These are phyloP conservation scores for Eucalyptus polybractea DNA, from an alignment of 345 rosid species.

Conservation along the genomic window DNA sequence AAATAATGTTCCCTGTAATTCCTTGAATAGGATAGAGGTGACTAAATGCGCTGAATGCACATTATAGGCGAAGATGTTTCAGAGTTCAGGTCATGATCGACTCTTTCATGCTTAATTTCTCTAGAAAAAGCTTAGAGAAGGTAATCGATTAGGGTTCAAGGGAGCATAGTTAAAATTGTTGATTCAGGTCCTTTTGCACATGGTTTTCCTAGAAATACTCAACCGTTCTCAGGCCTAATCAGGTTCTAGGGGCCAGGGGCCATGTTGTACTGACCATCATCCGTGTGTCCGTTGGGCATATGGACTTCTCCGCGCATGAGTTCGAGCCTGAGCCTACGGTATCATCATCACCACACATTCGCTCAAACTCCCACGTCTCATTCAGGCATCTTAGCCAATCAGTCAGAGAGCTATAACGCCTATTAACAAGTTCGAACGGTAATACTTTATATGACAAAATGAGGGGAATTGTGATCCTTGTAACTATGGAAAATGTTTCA, in stretches of 20 bases:
- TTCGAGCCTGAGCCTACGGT: not conserved
- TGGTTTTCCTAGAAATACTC: not conserved
- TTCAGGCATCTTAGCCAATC: not conserved
- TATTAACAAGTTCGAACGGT: not conserved
- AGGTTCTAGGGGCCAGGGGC: not conserved
- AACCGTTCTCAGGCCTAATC: not conserved
- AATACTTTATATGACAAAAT: not conserved
- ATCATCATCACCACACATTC: not conserved
- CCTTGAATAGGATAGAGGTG: not conserved
- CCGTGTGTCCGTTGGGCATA: not conserved
- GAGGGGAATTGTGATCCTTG: not conserved
- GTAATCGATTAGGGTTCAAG: not conserved
- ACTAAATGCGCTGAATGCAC: not conserved
- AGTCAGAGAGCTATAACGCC: not conserved
- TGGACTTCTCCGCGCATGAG: not conserved
- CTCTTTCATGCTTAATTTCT: not conserved
- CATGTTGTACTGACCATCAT: not conserved
- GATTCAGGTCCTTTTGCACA: not conserved
- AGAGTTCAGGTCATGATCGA: not conserved
- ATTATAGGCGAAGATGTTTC: not conserved
- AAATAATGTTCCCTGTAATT: not conserved
- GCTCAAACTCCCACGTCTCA: not conserved
- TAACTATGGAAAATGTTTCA: not conserved
- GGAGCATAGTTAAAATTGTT: not conserved
- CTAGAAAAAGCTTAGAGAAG: not conserved